Conservation (phyloP, 257 asterid genomes). For the Penstemon eatonii region DNA sequence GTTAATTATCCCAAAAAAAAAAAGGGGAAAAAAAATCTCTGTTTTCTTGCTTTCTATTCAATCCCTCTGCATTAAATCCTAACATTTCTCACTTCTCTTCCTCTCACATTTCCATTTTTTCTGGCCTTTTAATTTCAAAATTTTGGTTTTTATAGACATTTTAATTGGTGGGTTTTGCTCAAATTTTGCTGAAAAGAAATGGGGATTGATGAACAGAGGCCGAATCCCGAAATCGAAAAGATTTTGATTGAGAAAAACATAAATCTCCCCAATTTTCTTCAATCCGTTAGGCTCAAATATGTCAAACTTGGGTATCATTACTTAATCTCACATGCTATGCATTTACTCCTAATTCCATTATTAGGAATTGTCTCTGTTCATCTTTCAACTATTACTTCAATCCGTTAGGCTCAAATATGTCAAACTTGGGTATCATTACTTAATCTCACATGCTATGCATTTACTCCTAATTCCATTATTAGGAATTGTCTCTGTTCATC, state of each 20-base stretch:
- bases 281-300: conserved; percentile 33
- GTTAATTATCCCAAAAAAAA: too few relatives aligned
- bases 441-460: too few relatives aligned
- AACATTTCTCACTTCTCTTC: background rate
- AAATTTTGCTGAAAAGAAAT: background rate
- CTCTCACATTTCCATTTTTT: background rate
- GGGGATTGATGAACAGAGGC: background rate
- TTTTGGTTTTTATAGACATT: background rate
- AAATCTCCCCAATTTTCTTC: conserved; percentile 27
- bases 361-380: background rate
- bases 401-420: too few relatives aligned
- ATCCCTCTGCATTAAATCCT: too few relatives aligned
- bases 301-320: conserved; percentile 39
- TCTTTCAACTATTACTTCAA: too few relatives aligned
- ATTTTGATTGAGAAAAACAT: background rate
- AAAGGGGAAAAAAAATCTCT: too few relatives aligned
- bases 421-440: too few relatives aligned
- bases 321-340: conserved; percentile 29
- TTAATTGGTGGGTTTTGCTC: background rate
- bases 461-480: too few relatives aligned
- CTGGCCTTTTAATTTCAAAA: background rate
- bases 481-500: too few relatives aligned
- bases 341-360: conserved; percentile 19
- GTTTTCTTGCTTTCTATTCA: too few relatives aligned
- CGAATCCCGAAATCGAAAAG: background rate